These are phyloP conservation scores for Delitschia confertaspora DNA, from an alignment of 495 filamentous ascomycete species.

Conservation along the genomic window DNA sequence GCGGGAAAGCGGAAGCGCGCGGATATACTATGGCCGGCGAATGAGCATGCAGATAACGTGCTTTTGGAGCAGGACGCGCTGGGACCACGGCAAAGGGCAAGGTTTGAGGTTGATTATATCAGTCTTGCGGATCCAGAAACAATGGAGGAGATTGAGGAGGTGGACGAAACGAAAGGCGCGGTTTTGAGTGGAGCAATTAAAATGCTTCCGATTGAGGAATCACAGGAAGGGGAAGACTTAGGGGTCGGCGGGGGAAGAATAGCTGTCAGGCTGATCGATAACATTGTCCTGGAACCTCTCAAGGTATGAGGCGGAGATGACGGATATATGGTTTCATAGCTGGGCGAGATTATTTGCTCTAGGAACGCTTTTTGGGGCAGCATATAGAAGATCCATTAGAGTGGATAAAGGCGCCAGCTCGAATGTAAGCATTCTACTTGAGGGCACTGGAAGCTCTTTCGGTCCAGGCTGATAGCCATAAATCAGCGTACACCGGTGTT, in stretches of 20 bases:
- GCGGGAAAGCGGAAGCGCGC: constrained; percentile 48
- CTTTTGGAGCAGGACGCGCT: constrained; percentile 56
- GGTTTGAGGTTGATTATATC: constrained; percentile 82
- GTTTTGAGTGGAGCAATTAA: constrained; percentile 84
- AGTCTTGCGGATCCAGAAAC: constrained; percentile 74
- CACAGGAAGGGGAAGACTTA: constrained; percentile 56
- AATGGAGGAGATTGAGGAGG: constrained; percentile 63
- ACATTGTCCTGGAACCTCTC: constrained; percentile 57
- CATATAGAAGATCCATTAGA: too few relatives aligned
- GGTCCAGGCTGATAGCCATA: too few relatives aligned
- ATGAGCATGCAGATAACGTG: constrained; percentile 41
- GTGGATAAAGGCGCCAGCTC: too few relatives aligned
- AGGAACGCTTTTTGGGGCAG: too few relatives aligned
- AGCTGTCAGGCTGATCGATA: constrained; percentile 86
- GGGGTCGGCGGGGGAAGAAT: constrained; percentile 60
- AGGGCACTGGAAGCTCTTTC: too few relatives aligned
- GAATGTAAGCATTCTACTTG: too few relatives aligned
- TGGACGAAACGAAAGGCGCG: constrained; percentile 56
- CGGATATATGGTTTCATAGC: too few relatives aligned
- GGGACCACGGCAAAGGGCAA: constrained; percentile 50
- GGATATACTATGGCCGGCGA: constrained; percentile 60
- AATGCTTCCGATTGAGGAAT: constrained; percentile 72
- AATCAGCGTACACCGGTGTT: too few relatives aligned
- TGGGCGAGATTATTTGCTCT: too few relatives aligned
- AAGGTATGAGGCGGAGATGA: too few relatives aligned